phyloP scores from a whole-genome alignment of 352 stramenopile genomes.

The Pythium myriotylum region DNA sequence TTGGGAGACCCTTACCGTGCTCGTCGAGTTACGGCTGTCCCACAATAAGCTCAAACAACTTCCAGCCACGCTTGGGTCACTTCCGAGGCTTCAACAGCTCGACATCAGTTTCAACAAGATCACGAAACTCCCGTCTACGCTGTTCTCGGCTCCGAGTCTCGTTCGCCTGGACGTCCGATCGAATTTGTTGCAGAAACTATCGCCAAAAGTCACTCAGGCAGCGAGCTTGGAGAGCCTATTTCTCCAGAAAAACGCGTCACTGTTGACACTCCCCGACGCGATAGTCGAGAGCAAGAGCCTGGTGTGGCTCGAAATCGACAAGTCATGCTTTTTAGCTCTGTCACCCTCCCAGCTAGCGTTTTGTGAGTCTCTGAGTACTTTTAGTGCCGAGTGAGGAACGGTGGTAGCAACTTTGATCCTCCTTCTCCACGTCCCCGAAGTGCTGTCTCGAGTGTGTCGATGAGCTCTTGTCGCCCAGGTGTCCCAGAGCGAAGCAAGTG shows the following conservation, averaged over 20 bases:
- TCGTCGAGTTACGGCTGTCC: slow-evolving; percentile 48
- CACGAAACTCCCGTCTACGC: slow-evolving; percentile 21
- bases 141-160: slow-evolving; percentile 31
- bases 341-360: slow-evolving; percentile 36
- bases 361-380: slow-evolving; percentile 36
- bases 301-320: slow-evolving; percentile 48
- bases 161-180: slow-evolving; percentile 34
- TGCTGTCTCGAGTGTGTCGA: slow-evolving; percentile 31
- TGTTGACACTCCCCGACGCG: slow-evolving; percentile 32
- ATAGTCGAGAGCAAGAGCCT: slow-evolving; percentile 33
- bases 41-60: slow-evolving; percentile 47
- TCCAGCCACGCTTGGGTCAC: slow-evolving; percentile 25
- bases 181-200: slow-evolving; percentile 40
- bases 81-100: slow-evolving; percentile 37
- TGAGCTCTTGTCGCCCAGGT: slow-evolving; percentile 22
- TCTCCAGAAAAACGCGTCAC: slow-evolving; percentile 38
- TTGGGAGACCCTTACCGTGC: slow-evolving; percentile 30
- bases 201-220: slow-evolving; percentile 33
- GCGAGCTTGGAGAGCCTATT: slow-evolving; percentile 34
- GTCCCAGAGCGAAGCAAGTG: slow-evolving; percentile 12
- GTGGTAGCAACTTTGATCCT: background rate
- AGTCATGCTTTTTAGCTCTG: slow-evolving; percentile 51
- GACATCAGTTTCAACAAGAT: slow-evolving; percentile 55
- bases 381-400: slow-evolving; percentile 36
- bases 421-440: slow-evolving; percentile 5